phyloP scores from a whole-genome alignment of 129 eudicot genomes.

The Scalesia atractyloides region DNA sequence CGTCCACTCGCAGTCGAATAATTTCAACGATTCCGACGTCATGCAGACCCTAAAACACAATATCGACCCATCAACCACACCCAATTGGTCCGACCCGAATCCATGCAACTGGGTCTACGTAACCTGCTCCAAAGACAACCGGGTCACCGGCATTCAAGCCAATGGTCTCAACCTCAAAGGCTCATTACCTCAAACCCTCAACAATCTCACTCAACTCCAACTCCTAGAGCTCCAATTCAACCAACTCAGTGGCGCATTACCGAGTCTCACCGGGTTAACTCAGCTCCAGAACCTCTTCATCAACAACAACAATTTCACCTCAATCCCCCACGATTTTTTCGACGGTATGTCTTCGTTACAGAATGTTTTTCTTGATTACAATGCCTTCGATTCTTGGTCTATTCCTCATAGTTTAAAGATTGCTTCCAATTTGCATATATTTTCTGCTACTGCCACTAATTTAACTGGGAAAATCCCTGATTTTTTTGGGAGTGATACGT shows the following conservation, averaged over 20 bases:
- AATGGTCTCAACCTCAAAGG: constrained; percentile 31
- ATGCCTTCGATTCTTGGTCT: constrained; percentile 26
- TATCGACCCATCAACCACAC: constrained; percentile 44
- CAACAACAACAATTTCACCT: constrained; percentile 39
- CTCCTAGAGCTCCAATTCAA: constrained; percentile 45
- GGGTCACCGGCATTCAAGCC: constrained; percentile 35
- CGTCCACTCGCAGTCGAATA: constrained; percentile 44
- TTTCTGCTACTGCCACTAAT: constrained; percentile 56
- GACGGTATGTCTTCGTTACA: constrained; percentile 42
- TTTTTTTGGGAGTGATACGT: constrained; percentile 57
- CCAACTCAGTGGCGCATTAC: constrained; percentile 46
- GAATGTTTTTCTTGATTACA: constrained; percentile 26
- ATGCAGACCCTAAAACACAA: constrained; percentile 54
- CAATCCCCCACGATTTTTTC: constrained; percentile 38
- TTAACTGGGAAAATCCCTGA: constrained; percentile 74
- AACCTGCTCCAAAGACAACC: constrained; percentile 26
- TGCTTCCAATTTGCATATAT: constrained; percentile 41
- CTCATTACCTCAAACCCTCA: constrained; percentile 31
- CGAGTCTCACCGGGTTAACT: constrained; percentile 52
- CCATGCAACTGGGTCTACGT: constrained; percentile 66
- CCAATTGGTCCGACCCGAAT: constrained; percentile 46
- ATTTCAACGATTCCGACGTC: constrained; percentile 43
- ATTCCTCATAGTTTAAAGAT: constrained; percentile 19
- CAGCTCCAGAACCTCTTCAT: constrained; percentile 43
- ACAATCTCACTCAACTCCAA: constrained; percentile 37